Evolutionary conservation across 1,284 basidiomycete species (phyloP).

Genomic region (Microbotryomycetes sp.): DNA sequence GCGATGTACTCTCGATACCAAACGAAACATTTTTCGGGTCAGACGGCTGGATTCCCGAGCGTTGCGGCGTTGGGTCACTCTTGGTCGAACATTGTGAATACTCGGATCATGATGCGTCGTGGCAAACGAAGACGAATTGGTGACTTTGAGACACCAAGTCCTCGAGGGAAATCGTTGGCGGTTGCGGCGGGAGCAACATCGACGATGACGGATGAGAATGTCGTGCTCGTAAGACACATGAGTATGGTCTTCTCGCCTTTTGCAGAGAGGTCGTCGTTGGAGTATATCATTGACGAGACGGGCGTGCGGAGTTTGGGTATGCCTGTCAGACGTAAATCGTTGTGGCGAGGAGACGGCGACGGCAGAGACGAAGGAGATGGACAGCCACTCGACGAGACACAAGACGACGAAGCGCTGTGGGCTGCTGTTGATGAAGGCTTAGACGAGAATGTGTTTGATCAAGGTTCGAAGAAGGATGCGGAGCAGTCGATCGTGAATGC

Average conservation of each 20-base stretch:
- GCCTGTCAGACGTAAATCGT: neutral
- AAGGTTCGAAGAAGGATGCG: no score
- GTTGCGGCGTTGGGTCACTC: constrained; percentile 76
- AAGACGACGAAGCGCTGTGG: neutral
- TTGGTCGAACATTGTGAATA: constrained; percentile 85
- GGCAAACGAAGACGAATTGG: constrained; percentile 61
- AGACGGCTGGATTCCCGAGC: constrained; percentile 51
- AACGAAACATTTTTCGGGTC: constrained; percentile 61
- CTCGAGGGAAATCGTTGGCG: no score
- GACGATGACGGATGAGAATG: constrained; percentile 6
- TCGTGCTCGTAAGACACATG: constrained; percentile 33
- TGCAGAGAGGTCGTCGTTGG: constrained; percentile 52
- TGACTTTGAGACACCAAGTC: constrained; percentile 33
- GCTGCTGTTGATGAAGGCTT: neutral
- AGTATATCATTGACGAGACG: constrained; percentile 61
- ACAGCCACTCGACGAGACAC: neutral
- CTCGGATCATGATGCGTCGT: constrained; percentile 68
- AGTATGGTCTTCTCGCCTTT: constrained; percentile 68
- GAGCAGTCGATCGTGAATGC: no score
- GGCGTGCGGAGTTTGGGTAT: constrained; percentile 22
- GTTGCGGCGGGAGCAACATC: neutral
- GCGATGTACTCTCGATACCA: constrained; percentile 58
- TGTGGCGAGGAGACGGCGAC: neutral
- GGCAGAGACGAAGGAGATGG: neutral
- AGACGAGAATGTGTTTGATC: neutral